phyloP scores from a whole-genome alignment of 2,329 filamentous ascomycete genomes.

The Cytospora piceae region DNA sequence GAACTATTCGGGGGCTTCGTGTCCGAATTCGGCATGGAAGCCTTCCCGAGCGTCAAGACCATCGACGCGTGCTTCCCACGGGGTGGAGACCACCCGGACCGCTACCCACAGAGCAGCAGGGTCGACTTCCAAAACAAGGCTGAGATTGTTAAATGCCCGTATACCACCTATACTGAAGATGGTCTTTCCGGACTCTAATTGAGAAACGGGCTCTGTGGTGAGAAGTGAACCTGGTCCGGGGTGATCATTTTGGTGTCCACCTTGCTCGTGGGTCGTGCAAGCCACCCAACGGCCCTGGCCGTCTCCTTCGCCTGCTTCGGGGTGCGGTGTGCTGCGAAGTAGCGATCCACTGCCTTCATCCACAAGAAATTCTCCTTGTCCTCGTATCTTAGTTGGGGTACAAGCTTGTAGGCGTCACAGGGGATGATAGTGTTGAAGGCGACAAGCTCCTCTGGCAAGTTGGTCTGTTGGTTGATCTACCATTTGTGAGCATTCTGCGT shows the following conservation, averaged over 20 bases:
- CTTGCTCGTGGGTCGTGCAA: neutral
- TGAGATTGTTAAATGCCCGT: slow-evolving; percentile 42
- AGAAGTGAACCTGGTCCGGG: neutral
- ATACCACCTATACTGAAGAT: neutral
- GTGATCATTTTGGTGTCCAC: neutral
- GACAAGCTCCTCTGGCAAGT: neutral
- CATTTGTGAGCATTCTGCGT: neutral
- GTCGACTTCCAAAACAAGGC: slow-evolving; percentile 98
- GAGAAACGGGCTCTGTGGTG: neutral
- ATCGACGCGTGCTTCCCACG: slow-evolving; percentile 76
- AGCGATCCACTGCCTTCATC: neutral
- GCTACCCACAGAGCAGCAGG: slow-evolving; percentile 82
- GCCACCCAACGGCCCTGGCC: neutral
- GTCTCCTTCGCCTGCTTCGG: neutral
- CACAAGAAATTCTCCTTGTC: neutral
- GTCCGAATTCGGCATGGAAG: slow-evolving; percentile 94
- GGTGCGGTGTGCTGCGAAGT: neutral
- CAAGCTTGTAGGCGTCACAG: neutral
- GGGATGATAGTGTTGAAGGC: neutral
- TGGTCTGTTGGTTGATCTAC: neutral
- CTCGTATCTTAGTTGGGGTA: neutral
- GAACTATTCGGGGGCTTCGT: slow-evolving; percentile 88
- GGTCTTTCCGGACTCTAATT: neutral
- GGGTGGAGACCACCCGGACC: slow-evolving; percentile 69
- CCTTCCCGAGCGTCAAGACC: slow-evolving; percentile 82